These are phyloP conservation scores for Plasmodium knowlesi DNA, from an alignment of 169 alveolate species.

Conservation along the genomic window DNA sequence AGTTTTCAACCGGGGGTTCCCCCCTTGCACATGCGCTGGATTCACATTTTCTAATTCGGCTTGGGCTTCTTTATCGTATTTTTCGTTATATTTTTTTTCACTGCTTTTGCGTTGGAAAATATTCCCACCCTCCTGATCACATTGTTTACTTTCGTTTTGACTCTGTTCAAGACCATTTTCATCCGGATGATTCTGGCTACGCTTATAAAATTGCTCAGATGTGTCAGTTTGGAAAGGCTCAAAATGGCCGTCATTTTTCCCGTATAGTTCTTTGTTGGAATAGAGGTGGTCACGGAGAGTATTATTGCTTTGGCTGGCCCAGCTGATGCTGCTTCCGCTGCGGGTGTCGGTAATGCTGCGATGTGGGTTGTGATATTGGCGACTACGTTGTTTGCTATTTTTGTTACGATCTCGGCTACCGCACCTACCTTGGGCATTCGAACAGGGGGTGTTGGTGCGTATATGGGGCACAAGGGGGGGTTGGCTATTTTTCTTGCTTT, in stretches of 20 bases:
- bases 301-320: background rate
- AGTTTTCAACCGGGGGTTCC: background rate
- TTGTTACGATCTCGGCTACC: background rate
- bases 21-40: background rate
- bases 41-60: background rate
- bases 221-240: slow-evolving; percentile 1
- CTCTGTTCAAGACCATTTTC: slow-evolving; percentile 10
- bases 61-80: background rate
- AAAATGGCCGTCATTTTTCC: background rate
- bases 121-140: background rate
- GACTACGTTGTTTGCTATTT: no score
- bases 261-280: background rate
- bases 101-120: slow-evolving; percentile 4
- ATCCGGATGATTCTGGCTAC: background rate
- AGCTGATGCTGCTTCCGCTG: background rate
- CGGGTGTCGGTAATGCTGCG: background rate
- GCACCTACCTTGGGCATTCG: background rate
- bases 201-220: background rate
- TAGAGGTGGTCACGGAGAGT: background rate
- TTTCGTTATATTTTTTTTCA: slow-evolving; percentile 16
- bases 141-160: slow-evolving; percentile 1
- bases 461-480: background rate
- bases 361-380: background rate
- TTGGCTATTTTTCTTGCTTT: background rate
- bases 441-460: background rate